Conservation (phyloP, 225 moss, liverwort and hornwort species). For the Marchantia polymorpha region DNA sequence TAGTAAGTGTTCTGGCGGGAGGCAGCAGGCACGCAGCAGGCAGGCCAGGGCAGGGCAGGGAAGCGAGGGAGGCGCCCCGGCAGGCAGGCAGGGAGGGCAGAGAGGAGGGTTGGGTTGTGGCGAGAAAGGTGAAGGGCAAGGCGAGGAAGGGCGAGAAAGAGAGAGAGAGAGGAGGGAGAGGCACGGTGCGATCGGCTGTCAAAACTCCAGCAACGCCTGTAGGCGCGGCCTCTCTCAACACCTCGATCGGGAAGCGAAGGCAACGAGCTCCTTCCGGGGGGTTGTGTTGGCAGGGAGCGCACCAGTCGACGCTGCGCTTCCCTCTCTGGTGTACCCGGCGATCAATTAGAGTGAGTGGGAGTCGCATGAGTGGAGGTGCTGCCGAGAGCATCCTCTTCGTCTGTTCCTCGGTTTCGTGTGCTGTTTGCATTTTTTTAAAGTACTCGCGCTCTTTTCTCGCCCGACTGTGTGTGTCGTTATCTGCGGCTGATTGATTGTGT, state of each 20-base stretch:
- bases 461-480: background rate
- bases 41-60: too few species aligned
- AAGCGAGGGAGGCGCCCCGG: too few species aligned
- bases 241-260: background rate
- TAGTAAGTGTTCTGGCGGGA: slow-evolving; percentile 13
- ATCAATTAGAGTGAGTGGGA: slow-evolving; percentile 5
- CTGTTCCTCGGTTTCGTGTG: background rate
- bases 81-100: too few species aligned
- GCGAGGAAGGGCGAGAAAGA: background rate
- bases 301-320: slow-evolving; percentile 17
- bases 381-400: background rate
- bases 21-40: too few species aligned
- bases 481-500: background rate
- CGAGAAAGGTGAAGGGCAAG: background rate
- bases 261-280: background rate
- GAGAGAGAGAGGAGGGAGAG: background rate
- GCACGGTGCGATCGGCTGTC: slow-evolving; percentile 7
- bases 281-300: background rate
- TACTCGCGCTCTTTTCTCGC: background rate
- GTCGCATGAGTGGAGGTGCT: background rate
- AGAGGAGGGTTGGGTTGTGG: background rate
- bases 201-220: slow-evolving; percentile 4
- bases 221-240: background rate
- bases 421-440: background rate
- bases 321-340: background rate